These are phyloP conservation scores for Botrytis hyacinthi DNA, from an alignment of 2,329 filamentous ascomycete species.

Conservation along the genomic window DNA sequence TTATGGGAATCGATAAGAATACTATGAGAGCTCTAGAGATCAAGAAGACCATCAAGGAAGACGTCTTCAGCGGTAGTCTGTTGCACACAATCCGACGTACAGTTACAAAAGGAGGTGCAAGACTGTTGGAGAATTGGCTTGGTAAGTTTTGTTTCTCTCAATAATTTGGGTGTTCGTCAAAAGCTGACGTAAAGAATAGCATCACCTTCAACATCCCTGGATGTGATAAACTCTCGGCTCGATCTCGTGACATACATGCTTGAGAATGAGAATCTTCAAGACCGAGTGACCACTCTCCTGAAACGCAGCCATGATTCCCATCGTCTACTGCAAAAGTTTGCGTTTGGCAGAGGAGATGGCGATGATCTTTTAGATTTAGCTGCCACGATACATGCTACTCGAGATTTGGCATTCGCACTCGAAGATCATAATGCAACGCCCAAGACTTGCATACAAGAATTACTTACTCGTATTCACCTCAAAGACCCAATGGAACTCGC, in stretches of 20 bases:
- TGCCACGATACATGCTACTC: constrained; percentile 73
- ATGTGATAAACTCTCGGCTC: constrained; percentile 73
- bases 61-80: constrained; percentile 75
- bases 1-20: constrained; percentile 90
- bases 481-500: constrained; percentile 67
- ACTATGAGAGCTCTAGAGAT: constrained; percentile 89
- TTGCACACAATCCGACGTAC: constrained; percentile 87
- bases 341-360: constrained; percentile 83
- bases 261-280: constrained; percentile 62
- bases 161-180: neutral
- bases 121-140: constrained; percentile 81
- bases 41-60: constrained; percentile 79
- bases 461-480: constrained; percentile 62
- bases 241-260: constrained; percentile 79
- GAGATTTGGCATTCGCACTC: constrained; percentile 58
- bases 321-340: constrained; percentile 89
- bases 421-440: constrained; percentile 26
- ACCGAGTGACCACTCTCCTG: constrained; percentile 66
- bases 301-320: constrained; percentile 80
- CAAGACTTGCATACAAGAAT: constrained; percentile 43
- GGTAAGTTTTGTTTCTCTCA: constrained; percentile 46
- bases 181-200: constrained; percentile 42
- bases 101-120: constrained; percentile 85
- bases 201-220: constrained; percentile 82
- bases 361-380: constrained; percentile 86